Conservation (phyloP, 1,139 yeast genomes). For the Spathaspora sp. region DNA sequence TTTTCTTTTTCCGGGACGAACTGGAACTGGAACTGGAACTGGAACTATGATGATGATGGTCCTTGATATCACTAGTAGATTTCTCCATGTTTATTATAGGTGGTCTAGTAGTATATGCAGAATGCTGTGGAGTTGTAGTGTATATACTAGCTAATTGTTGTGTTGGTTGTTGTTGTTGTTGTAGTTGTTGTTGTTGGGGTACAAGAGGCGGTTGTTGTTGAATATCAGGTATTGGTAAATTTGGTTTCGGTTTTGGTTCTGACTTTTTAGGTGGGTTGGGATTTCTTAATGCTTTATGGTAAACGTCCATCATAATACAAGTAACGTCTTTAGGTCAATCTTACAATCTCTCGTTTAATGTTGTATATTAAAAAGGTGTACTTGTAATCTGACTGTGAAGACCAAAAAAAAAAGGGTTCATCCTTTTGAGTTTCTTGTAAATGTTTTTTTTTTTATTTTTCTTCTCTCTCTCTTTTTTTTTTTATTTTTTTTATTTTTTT, state of each 20-base stretch:
- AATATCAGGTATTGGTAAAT: background rate
- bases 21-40: constrained; percentile 7
- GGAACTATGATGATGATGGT: constrained; percentile 4
- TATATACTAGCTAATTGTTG: constrained; percentile 1
- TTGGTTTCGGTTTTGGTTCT: background rate
- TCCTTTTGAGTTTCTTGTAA: background rate
- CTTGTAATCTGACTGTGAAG: background rate
- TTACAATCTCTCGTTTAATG: background rate
- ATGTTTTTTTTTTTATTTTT: background rate
- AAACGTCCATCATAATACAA: constrained; percentile 13
- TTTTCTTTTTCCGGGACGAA: constrained; percentile 31
- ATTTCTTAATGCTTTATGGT: constrained; percentile 14
- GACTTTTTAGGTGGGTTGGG: constrained; percentile 15
- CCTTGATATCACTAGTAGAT: constrained; percentile 11
- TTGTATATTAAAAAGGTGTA: background rate
- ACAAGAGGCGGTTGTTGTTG: background rate
- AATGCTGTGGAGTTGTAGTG: background rate
- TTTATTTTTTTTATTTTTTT: background rate
- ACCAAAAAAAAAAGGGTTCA: background rate
- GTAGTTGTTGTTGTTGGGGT: constrained; percentile 5
- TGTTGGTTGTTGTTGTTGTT: constrained; percentile 4
- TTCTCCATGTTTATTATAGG: constrained; percentile 3
- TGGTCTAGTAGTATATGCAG: constrained; percentile 6
- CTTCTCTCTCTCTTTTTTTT: background rate
- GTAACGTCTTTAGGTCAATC: background rate